These are phyloP conservation scores for Xylariaceae sp. DNA, from an alignment of 2,329 filamentous ascomycete genomes.

Conservation along the genomic window DNA sequence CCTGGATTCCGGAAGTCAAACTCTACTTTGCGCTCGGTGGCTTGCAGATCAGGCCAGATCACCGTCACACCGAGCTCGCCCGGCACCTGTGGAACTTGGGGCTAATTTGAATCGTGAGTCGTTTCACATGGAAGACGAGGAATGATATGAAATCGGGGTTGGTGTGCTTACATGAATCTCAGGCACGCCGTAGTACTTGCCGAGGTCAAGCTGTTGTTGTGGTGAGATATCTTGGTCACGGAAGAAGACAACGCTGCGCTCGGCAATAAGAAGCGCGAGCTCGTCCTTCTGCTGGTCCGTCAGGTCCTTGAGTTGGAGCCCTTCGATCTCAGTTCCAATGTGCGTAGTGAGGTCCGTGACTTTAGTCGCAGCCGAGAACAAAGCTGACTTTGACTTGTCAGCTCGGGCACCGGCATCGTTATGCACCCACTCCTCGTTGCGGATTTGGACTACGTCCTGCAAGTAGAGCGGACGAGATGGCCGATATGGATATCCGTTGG, in stretches of 20 bases:
- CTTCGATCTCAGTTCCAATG: conserved; percentile 69
- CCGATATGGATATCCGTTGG: conserved; percentile 73
- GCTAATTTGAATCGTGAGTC: no score
- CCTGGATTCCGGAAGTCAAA: conserved; percentile 70
- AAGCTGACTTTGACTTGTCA: conserved; percentile 66
- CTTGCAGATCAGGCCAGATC: conserved; percentile 72
- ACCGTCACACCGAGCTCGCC: conserved; percentile 69
- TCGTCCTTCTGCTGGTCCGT: conserved; percentile 65
- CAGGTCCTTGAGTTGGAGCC: conserved; percentile 67
- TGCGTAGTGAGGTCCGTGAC: conserved; percentile 66
- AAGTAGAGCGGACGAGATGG: conserved; percentile 71
- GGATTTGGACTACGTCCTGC: conserved; percentile 71
- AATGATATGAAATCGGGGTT: no score
- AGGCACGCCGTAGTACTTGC: conserved; percentile 67
- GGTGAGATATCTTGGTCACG: conserved; percentile 66
- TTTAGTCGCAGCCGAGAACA: conserved; percentile 66
- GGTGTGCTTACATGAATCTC: conserved; percentile 73
- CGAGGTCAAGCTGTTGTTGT: conserved; percentile 67
- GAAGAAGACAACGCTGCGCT: conserved; percentile 71
- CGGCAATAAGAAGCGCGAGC: conserved; percentile 65
- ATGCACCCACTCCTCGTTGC: conserved; percentile 60
- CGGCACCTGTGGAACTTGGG: conserved; percentile 73
- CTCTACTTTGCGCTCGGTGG: conserved; percentile 64
- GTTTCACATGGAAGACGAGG: no score
- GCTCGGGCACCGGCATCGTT: conserved; percentile 68